These are phyloP conservation scores for Isabelozyma heimii DNA, from an alignment of 805 yeast species.

Conservation along the genomic window DNA sequence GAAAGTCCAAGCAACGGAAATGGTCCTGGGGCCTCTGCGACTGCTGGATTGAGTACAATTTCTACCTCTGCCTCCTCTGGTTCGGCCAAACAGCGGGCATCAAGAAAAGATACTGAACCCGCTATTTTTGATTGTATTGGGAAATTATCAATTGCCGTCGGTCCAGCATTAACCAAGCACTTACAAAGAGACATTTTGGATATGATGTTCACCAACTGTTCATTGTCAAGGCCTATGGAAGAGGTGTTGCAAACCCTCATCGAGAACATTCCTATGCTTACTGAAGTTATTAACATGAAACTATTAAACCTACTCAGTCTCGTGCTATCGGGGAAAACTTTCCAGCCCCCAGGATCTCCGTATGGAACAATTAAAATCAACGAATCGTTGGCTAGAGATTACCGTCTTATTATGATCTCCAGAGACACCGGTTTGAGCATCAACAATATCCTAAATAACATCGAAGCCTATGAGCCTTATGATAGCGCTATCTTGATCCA, in stretches of 20 bases:
- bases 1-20: conserved; percentile 2
- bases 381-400: conserved; percentile 67
- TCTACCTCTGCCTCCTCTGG: conserved; percentile 21
- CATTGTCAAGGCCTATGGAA: conserved; percentile 80
- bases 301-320: conserved; percentile 68
- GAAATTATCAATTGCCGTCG: conserved; percentile 82
- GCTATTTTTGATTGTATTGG: conserved; percentile 88
- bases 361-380: conserved; percentile 59
- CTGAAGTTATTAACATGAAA: conserved; percentile 67
- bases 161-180: conserved; percentile 89
- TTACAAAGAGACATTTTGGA: conserved; percentile 78
- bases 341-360: conserved; percentile 85
- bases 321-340: conserved; percentile 77
- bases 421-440: conserved; percentile 59
- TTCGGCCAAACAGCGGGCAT: conserved; percentile 52
- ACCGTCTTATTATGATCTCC: conserved; percentile 68
- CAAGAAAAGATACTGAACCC: conserved; percentile 72
- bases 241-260: conserved; percentile 68
- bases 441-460: conserved; percentile 28
- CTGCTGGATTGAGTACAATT: conserved; percentile 20
- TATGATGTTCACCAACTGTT: conserved; percentile 70
- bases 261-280: conserved; percentile 75
- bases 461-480: conserved; percentile 28
- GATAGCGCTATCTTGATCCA: conserved; percentile 60
- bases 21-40: conserved; percentile 4